phyloP scores from a whole-genome alignment of 768 basidiomycete species.

The Dentipellis fragilis region DNA sequence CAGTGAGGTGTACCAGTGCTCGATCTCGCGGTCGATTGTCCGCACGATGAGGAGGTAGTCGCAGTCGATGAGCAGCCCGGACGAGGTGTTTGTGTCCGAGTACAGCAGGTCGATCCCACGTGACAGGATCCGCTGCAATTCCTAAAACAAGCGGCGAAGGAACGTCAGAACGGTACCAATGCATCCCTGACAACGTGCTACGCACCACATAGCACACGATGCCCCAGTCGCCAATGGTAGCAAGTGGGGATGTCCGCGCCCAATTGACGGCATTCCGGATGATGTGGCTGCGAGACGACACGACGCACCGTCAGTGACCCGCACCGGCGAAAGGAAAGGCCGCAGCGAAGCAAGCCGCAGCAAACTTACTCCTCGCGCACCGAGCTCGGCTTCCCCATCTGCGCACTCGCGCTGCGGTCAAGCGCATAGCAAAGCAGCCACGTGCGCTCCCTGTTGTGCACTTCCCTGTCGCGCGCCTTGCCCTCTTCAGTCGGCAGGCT shows the following conservation, averaged over 20 bases:
- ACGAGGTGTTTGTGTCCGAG: constrained; percentile 66
- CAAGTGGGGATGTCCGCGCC: constrained; percentile 51
- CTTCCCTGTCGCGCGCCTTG: constrained; percentile 67
- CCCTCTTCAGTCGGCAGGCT: constrained; percentile 71
- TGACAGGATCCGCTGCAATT: constrained; percentile 82
- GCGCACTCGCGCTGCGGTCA: constrained; percentile 85
- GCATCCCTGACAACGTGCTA: constrained; percentile 4
- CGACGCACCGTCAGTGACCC: not conserved
- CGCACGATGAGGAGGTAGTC: constrained; percentile 82
- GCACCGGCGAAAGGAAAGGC: constrained; percentile 4
- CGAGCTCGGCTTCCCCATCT: constrained; percentile 93
- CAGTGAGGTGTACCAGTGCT: constrained; percentile 55
- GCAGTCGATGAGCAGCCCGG: constrained; percentile 73
- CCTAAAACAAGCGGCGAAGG: constrained; percentile 29
- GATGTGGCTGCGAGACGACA: constrained; percentile 48
- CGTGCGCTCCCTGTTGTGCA: constrained; percentile 89
- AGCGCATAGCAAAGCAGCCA: constrained; percentile 86
- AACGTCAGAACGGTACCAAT: not conserved
- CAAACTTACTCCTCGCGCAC: constrained; percentile 86
- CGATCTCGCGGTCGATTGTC: constrained; percentile 72
- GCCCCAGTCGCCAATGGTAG: constrained; percentile 53
- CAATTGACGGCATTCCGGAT: constrained; percentile 76
- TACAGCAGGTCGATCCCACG: constrained; percentile 87
- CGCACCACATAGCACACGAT: constrained; percentile 72
- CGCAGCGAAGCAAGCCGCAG: not conserved